Conservation (phyloP, 2,329 filamentous ascomycete genomes). For the Curvularia sp. region DNA sequence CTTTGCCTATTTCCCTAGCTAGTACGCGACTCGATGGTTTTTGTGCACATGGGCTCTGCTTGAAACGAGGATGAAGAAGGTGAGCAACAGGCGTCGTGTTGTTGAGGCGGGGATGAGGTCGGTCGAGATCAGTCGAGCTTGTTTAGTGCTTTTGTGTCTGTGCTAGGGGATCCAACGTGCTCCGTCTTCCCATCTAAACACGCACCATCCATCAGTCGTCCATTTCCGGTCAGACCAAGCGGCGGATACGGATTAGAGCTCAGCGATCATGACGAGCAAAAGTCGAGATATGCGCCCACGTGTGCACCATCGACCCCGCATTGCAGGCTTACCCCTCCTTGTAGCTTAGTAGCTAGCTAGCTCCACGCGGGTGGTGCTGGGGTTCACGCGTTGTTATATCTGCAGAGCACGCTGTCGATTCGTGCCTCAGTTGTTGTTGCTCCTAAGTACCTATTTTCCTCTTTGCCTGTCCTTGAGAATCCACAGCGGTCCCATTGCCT, state of each 20-base stretch:
- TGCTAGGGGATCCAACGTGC: conserved; percentile 1
- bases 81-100: not conserved
- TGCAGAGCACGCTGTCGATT: conserved; percentile 11
- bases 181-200: conserved; percentile 9
- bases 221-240: conserved; percentile 7
- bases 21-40: not conserved
- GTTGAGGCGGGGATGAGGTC: not conserved
- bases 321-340: conserved; percentile 39
- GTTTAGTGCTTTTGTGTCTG: not conserved
- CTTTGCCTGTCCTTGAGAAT: not conserved
- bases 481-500: not conserved
- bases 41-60: not conserved
- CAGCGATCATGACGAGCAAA: conserved; percentile 16
- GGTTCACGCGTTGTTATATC: conserved; percentile 21
- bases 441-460: not conserved
- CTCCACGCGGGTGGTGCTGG: conserved; percentile 7
- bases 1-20: not conserved
- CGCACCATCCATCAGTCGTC: conserved; percentile 18
- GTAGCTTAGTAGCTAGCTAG: conserved; percentile 27
- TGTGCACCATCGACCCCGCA: conserved; percentile 38
- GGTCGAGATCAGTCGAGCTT: not conserved
- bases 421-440: not conserved
- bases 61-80: not conserved
- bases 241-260: conserved; percentile 12
- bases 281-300: conserved; percentile 33